Evolutionary conservation across 169 alveolate species (phyloP).

Genomic region (Cryptosporidium felis): DNA sequence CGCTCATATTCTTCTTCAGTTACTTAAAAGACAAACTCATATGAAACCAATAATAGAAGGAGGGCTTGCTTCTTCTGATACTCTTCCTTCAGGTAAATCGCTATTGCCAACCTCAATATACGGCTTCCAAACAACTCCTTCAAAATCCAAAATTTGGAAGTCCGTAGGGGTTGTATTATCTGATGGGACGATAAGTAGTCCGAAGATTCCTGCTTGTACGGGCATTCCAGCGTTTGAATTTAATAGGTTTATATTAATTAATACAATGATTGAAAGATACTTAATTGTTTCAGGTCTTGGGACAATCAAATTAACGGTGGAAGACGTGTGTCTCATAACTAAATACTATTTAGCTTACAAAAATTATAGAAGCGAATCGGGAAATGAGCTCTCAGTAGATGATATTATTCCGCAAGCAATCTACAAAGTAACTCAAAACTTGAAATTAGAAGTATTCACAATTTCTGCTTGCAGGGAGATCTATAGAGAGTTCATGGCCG

Average conservation of each 20-base stretch:
- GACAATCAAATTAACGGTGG: conserved; percentile 26
- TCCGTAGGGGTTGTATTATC: conserved; percentile 25
- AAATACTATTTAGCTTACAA: conserved; percentile 7
- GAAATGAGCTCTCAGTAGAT: background rate
- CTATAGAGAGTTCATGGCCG: conserved; percentile 41
- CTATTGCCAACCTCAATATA: conserved; percentile 21
- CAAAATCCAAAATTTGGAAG: conserved; percentile 38
- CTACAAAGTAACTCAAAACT: conserved; percentile 6
- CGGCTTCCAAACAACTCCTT: background rate
- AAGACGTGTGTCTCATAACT: conserved; percentile 15
- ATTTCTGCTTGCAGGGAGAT: conserved; percentile 36
- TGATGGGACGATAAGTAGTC: conserved; percentile 50
- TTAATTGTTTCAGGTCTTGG: conserved; percentile 37
- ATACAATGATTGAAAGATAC: conserved; percentile 5
- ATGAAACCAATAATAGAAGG: background rate
- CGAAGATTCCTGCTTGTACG: conserved; percentile 29
- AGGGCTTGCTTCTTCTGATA: background rate
- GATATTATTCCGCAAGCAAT: conserved; percentile 46
- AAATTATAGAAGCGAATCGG: background rate
- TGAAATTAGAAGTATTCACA: conserved; percentile 28
- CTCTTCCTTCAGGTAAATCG: conserved; percentile 49
- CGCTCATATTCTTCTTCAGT: background rate
- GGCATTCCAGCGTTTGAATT: conserved; percentile 38
- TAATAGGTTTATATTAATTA: conserved; percentile 17
- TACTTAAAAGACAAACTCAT: conserved; percentile 21